Conservation (phyloP, 805 yeast genomes). For the Cyberlindnera sargentensis region DNA sequence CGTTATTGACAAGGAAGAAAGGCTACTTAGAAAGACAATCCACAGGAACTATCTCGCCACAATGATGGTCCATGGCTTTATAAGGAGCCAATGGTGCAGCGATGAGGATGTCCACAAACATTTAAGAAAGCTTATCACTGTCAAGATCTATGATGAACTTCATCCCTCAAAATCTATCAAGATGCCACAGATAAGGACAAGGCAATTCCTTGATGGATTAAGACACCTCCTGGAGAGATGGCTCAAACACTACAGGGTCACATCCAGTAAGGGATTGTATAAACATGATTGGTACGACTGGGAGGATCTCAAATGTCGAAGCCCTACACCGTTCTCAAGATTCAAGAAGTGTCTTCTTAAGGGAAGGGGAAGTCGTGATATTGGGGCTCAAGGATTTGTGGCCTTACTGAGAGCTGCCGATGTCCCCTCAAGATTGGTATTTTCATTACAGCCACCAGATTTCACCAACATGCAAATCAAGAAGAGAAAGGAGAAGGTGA, state of each 20-base stretch:
- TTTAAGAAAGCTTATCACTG: constrained; percentile 43
- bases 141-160: constrained; percentile 37
- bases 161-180: constrained; percentile 36
- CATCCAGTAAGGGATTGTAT: constrained; percentile 29
- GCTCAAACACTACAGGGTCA: constrained; percentile 45
- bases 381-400: constrained; percentile 85
- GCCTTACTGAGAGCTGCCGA: constrained; percentile 65
- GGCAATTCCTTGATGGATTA: constrained; percentile 73
- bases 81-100: constrained; percentile 72
- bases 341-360: constrained; percentile 38
- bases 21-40: constrained; percentile 39
- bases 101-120: constrained; percentile 33
- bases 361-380: constrained; percentile 65
- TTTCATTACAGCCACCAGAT: constrained; percentile 89
- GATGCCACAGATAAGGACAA: constrained; percentile 38
- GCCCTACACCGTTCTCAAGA: constrained; percentile 25
- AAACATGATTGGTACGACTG: constrained; percentile 39
- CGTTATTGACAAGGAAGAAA: constrained; percentile 48
- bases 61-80: constrained; percentile 59
- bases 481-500: background rate
- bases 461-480: constrained; percentile 36
- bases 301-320: constrained; percentile 11
- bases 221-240: constrained; percentile 59
- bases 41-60: constrained; percentile 55
- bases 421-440: constrained; percentile 65